phyloP scores from a whole-genome alignment of 352 stramenopile species.

The Peronospora farinosa region DNA sequence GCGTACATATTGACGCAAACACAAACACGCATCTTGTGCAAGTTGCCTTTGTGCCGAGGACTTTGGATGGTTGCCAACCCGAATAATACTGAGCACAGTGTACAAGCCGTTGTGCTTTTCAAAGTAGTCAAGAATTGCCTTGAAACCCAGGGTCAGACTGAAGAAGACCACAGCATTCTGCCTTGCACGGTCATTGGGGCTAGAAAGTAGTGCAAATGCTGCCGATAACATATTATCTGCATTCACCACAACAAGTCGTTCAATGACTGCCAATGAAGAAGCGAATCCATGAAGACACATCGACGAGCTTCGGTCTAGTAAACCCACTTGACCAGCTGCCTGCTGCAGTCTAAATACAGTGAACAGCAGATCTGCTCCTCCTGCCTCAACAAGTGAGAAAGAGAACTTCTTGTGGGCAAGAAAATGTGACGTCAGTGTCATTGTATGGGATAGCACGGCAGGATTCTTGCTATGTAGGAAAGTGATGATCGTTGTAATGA shows the following conservation, averaged over 20 bases:
- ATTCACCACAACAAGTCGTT: constrained; percentile 58
- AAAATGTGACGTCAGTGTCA: constrained; percentile 83
- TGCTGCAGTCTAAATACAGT: constrained; percentile 52
- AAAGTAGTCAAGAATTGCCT: constrained; percentile 77
- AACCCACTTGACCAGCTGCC: constrained; percentile 42
- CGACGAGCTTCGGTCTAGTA: constrained; percentile 69
- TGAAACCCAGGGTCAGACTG: constrained; percentile 71
- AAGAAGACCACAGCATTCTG: constrained; percentile 85
- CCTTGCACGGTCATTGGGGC: constrained; percentile 67
- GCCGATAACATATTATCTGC: constrained; percentile 52
- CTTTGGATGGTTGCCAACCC: constrained; percentile 69
- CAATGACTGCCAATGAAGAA: constrained; percentile 71
- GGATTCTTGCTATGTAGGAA: constrained; percentile 83
- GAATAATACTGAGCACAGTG: constrained; percentile 80
- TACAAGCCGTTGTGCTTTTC: constrained; percentile 82
- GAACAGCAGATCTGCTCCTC: constrained; percentile 70
- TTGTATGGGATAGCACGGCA: constrained; percentile 67
- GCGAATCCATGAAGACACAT: constrained; percentile 84
- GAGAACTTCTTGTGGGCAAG: constrained; percentile 81
- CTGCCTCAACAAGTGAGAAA: constrained; percentile 67
- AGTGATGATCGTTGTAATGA: constrained; percentile 73
- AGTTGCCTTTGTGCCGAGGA: constrained; percentile 71
- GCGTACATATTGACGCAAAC: constrained; percentile 75
- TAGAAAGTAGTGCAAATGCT: constrained; percentile 60
- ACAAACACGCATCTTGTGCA: constrained; percentile 78